phyloP scores from a whole-genome alignment of 2,329 filamentous ascomycete genomes.

The Aspergillus pseudoterreus region DNA sequence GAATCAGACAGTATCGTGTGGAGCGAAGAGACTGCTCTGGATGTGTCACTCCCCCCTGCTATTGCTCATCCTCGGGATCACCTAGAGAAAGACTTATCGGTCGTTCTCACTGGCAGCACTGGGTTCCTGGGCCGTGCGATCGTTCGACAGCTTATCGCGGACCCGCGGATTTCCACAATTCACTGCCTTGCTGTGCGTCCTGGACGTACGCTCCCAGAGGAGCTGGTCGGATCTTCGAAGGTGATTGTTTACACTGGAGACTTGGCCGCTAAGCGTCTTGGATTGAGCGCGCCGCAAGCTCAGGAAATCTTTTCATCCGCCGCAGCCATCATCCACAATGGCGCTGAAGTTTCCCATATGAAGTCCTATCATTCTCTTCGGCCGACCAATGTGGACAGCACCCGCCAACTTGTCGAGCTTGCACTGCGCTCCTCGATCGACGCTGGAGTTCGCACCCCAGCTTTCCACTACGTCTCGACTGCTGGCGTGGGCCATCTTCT shows the following conservation, averaged over 20 bases:
- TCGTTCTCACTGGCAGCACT: conserved; percentile 24
- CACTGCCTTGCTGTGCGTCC: conserved; percentile 37
- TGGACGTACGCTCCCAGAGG: conserved; percentile 7
- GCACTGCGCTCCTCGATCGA: conserved; percentile 1
- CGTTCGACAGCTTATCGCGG: conserved; percentile 33
- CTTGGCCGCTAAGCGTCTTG: conserved; percentile 13
- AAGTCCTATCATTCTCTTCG: no score
- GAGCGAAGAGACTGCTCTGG: no score
- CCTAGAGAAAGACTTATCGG: conserved; percentile 9
- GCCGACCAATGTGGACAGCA: conserved; percentile 21
- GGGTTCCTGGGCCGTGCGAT: conserved; percentile 39
- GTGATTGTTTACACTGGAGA: neutral
- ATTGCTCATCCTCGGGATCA: no score
- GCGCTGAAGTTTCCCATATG: no score
- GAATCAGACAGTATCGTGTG: no score
- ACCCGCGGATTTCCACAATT: conserved; percentile 31
- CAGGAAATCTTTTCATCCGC: no score
- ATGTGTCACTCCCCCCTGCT: no score
- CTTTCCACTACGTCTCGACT: conserved; percentile 30
- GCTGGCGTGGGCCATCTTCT: no score
- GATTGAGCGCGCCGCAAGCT: no score
- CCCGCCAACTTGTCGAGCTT: conserved; percentile 17
- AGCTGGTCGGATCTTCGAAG: conserved; percentile 45
- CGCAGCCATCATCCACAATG: no score
- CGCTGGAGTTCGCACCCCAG: conserved; percentile 13